Conservation (phyloP, 352 stramenopile species). For the Saprolegnia diclina region DNA sequence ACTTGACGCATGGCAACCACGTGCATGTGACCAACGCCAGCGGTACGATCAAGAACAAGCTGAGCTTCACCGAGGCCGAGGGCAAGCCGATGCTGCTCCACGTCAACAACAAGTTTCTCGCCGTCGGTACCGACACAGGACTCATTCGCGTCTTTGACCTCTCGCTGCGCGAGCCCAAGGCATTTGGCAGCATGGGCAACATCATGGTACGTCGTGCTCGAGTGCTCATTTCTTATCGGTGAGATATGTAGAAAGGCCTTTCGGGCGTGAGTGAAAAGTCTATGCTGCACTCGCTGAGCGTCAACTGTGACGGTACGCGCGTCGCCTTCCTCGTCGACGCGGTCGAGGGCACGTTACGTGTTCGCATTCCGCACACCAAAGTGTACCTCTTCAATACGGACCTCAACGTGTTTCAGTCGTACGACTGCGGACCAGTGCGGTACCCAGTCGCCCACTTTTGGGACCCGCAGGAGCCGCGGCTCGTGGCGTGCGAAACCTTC, state of each 20-base stretch:
- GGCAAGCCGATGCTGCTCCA: slow-evolving; percentile 75
- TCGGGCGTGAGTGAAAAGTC: slow-evolving; percentile 29
- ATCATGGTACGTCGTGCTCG: slow-evolving; percentile 32
- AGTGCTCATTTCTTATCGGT: slow-evolving; percentile 35
- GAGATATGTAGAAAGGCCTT: slow-evolving; percentile 38
- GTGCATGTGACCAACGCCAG: slow-evolving; percentile 86
- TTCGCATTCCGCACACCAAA: slow-evolving; percentile 79
- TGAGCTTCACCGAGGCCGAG: slow-evolving; percentile 89
- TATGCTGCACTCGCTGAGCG: slow-evolving; percentile 57
- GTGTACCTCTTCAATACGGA: slow-evolving; percentile 89
- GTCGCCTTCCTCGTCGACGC: slow-evolving; percentile 84
- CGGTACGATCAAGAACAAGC: slow-evolving; percentile 80
- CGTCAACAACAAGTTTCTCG: slow-evolving; percentile 87
- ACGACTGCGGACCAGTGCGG: slow-evolving; percentile 76
- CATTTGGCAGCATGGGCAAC: slow-evolving; percentile 79
- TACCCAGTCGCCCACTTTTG: slow-evolving; percentile 85
- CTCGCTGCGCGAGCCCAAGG: slow-evolving; percentile 76
- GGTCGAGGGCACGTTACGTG: slow-evolving; percentile 65
- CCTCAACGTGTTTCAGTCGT: slow-evolving; percentile 84
- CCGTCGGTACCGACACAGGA: slow-evolving; percentile 79
- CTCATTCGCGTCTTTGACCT: slow-evolving; percentile 87
- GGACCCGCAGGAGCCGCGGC: slow-evolving; percentile 79
- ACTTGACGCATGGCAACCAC: slow-evolving; percentile 74
- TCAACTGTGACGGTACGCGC: slow-evolving; percentile 87
- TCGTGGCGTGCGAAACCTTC: slow-evolving; percentile 79